These are phyloP conservation scores for Pichia sorboxylosa DNA, from an alignment of 1,139 yeast genomes.

Conservation along the genomic window DNA sequence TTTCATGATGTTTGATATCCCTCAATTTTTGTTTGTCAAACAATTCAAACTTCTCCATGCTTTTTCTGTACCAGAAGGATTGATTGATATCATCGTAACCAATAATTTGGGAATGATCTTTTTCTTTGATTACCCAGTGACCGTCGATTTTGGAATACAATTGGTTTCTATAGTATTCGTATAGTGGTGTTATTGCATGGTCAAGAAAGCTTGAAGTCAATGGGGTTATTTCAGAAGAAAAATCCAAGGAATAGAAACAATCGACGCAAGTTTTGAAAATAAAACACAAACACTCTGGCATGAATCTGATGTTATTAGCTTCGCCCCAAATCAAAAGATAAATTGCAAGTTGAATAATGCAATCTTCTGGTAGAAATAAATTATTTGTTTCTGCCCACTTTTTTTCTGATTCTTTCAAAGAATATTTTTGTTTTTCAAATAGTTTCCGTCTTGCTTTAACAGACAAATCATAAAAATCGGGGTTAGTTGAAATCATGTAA, in stretches of 20 bases:
- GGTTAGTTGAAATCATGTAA: constrained; percentile 29
- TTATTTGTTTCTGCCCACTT: constrained; percentile 39
- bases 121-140: constrained; percentile 31
- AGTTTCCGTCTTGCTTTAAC: constrained; percentile 24
- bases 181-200: constrained; percentile 65
- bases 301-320: constrained; percentile 67
- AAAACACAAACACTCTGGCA: constrained; percentile 81
- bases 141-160: constrained; percentile 29
- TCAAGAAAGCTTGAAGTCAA: constrained; percentile 38
- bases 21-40: constrained; percentile 27
- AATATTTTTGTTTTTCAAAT: constrained; percentile 3
- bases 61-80: constrained; percentile 45
- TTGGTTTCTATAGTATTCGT: constrained; percentile 49
- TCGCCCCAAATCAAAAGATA: constrained; percentile 71
- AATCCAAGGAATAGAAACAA: constrained; percentile 33
- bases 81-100: constrained; percentile 59
- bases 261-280: constrained; percentile 71
- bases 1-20: constrained; percentile 32
- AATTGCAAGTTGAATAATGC: constrained; percentile 53
- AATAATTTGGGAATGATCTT: constrained; percentile 41
- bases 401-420: constrained; percentile 31
- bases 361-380: constrained; percentile 31
- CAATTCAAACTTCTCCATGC: constrained; percentile 34
- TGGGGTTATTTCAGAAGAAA: constrained; percentile 22
- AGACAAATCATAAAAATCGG: constrained; percentile 7